Percentiles rank a stretch among this genome's conserved stretches.
phyloP scores from a whole-genome alignment of 2,329 filamentous ascomycete genomes.

The Trichoderma simmonsii region DNA sequence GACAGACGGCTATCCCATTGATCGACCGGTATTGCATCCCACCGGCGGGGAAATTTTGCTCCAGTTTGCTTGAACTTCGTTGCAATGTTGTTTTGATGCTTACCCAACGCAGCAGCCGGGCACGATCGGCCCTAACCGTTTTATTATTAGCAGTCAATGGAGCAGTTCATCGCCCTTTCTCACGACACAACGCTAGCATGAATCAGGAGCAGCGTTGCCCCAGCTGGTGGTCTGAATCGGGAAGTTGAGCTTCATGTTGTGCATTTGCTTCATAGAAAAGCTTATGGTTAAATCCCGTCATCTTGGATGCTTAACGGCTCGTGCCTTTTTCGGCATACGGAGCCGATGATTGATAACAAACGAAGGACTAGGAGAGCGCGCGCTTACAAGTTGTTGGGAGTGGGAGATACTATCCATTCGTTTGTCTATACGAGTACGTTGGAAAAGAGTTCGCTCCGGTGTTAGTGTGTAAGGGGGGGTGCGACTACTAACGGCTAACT shows the following conservation, averaged over 20 bases:
- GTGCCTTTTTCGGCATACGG: not conserved
- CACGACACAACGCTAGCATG: not conserved
- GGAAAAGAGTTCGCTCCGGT: not conserved
- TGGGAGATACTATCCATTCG: not conserved
- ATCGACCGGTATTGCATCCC: constrained; percentile 4
- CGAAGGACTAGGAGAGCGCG: not conserved
- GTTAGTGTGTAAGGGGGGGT: not conserved
- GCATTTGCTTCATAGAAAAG: not conserved
- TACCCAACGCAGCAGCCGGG: not conserved
- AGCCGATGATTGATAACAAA: not conserved
- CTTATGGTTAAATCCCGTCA: not conserved
- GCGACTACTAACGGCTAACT: not conserved
- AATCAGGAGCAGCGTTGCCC: not conserved
- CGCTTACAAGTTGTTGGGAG: not conserved
- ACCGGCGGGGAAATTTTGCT: not conserved
- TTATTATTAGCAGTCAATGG: not conserved
- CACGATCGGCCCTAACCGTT: not conserved
- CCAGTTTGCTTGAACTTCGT: not conserved
- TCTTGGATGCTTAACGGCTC: not conserved
- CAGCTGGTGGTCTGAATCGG: not conserved
- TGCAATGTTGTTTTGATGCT: not conserved
- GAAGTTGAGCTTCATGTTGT: constrained; percentile 1
- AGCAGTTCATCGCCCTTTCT: not conserved
- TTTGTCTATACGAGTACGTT: not conserved
- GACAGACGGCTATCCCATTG: not conserved